Evolutionary conservation across 805 yeast genomes (phyloP), one percentile per base, ranked within the genome.

Genomic region (Myxozyma geophila): DNA sequence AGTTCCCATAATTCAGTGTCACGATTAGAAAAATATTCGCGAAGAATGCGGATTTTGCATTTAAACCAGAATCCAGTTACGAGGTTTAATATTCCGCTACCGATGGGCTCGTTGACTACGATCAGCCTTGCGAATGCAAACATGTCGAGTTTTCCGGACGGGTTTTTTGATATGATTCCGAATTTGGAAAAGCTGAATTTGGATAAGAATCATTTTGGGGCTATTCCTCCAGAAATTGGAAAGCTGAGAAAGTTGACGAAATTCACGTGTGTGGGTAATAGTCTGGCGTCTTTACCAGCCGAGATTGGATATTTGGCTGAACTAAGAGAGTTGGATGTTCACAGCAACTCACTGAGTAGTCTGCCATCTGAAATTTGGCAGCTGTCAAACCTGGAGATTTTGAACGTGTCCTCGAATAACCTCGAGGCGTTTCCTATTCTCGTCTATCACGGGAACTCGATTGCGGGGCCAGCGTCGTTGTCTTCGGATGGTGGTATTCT

Each of bases 1-100:
- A 62, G 68, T 4, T 66, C 74, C 10, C 72, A 72, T 55, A 74
- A 74, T 73, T 83, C 83, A 64, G 87, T 92, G 13, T 85, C 96
- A 0, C 83, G 83, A 15, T 88, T 90, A 73, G 83, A 84, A 60
- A 87, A 85, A 72, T 77, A 82, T 53, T 82, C 90, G 71, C 83
- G 83, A 39, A 83, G 83, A 57, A 77, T 92, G 70, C 83, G 88
- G 71, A 82, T 87, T 15, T 79, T 92, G 47, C 89, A 87, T 71
- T 79, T 92, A 54, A 92, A 89, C 72, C 84, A 88, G 72, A 92
- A 92, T 74, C 98, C 97, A 5, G 84, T 92, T 60, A 91, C 97
- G 0, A 81, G 83, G 62, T 81, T 90, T 67, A 79, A 79, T 36
- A 82, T 86, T 66, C 77, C 76, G 43, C 84, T 83, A 40, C 74